Evolutionary conservation across 371 early-diverging fungal genomes (phyloP), one percentile per base, ranked within the genome.

Genomic region (Mucor velutinosus): DNA sequence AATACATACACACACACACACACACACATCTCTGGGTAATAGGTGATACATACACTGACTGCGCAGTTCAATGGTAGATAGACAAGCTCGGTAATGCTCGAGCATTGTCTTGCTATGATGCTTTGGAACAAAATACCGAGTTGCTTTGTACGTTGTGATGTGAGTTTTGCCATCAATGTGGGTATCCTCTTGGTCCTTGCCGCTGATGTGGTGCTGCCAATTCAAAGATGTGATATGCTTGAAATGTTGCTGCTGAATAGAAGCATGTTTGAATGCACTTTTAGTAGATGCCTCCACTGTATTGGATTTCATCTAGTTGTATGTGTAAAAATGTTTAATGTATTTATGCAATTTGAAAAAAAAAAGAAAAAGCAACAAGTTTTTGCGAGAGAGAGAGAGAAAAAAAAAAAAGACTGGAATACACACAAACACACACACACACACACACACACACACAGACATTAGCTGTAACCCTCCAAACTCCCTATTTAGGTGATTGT

Each of bases 31-130:
- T n/a, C n/a, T n/a, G n/a, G n/a, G n/a, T n/a, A n/a, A n/a, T 2
- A 30, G 8, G 15, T n/a, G 35, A 29, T 11, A 58, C 4, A 43
- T 71, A 71, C 71, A 71, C 23, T 58, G 63, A 14, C 21, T 47
- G 8, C 67, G 58, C 59, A 64, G 23, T 33, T 55, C 60, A 14
- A 63, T 32, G 15, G 59, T 59, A 4, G 55, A 35, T 29, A 71
- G 21, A 4, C 19, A 53, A 43, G 64, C 64, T 25, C 53, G 53
- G 14, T 53, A 53, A 53, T 53, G 53, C 14, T 53, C 53, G 53
- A 53, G 53, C 23, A 27, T 27, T 12, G 23, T 51, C 1, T 25
- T 23, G 12, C 14, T 53, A 12, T 53, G 14, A 7, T 23, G 21
- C 27, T 25, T 53, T 53, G 53, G 27, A 1, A 15, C 14, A 25